Percentiles rank a stretch among this genome's conserved stretches.
Evolutionary conservation across 1,139 yeast species (phyloP).

Genomic region (Candida albicans): DNA sequence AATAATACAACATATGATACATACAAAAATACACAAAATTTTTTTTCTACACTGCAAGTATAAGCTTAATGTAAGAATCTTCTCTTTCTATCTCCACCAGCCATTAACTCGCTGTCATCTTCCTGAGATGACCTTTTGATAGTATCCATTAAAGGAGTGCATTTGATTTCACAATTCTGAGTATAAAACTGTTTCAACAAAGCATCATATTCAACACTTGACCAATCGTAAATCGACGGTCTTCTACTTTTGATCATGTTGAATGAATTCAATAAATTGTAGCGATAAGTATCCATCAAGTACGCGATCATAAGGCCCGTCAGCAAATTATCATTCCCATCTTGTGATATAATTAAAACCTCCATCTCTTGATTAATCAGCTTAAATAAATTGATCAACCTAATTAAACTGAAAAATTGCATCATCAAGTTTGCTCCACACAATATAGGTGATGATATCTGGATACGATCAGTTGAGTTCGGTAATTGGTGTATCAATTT

Average conservation of each 20-base stretch:
- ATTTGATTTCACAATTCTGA: slow-evolving; percentile 37
- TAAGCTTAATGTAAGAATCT: slow-evolving; percentile 10
- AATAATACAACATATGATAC: slow-evolving; percentile 4
- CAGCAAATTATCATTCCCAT: slow-evolving; percentile 28
- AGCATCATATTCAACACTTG: slow-evolving; percentile 42
- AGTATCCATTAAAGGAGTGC: slow-evolving; percentile 14
- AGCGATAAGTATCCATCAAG: slow-evolving; percentile 45
- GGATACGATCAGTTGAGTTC: slow-evolving; percentile 23
- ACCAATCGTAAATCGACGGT: slow-evolving; percentile 23
- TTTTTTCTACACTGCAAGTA: background rate
- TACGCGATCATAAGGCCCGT: slow-evolving; percentile 40
- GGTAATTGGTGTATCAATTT: slow-evolving; percentile 35
- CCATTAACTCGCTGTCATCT: slow-evolving; percentile 16
- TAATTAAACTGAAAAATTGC: slow-evolving; percentile 40
- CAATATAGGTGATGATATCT: slow-evolving; percentile 37
- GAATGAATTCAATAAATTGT: slow-evolving; percentile 33
- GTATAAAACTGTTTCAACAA: slow-evolving; percentile 40
- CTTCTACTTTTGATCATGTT: slow-evolving; percentile 18
- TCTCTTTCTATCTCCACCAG: slow-evolving; percentile 19
- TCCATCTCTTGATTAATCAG: slow-evolving; percentile 35
- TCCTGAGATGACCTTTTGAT: slow-evolving; percentile 35
- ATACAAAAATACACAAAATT: slow-evolving; percentile 1
- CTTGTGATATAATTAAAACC: slow-evolving; percentile 39
- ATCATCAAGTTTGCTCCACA: slow-evolving; percentile 37
- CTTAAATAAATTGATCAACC: slow-evolving; percentile 39